Percentiles rank a stretch among this genome's conserved stretches.
These are phyloP conservation scores for Coniochaeta sp. DNA, from an alignment of 2,329 filamentous ascomycete genomes.

Conservation along the genomic window DNA sequence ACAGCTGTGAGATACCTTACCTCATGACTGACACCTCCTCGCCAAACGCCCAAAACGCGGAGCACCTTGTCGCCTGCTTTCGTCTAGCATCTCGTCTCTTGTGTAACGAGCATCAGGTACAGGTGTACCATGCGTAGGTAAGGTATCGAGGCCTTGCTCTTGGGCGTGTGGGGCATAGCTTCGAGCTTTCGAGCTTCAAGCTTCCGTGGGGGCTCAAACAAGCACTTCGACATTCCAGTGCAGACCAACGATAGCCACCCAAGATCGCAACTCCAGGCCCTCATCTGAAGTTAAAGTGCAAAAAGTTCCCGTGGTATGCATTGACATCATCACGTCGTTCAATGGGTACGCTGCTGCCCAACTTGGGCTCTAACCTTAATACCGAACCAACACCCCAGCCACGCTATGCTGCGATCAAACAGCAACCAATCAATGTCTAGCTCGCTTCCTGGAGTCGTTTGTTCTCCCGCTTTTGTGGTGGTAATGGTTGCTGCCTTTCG, in stretches of 20 bases:
- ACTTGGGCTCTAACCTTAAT: background rate
- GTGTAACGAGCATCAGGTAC: background rate
- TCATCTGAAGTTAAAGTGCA: background rate
- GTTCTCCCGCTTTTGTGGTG: constrained; percentile 8
- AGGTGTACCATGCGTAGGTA: too few species aligned
- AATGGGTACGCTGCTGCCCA: background rate
- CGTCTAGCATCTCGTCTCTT: background rate
- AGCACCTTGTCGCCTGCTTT: background rate
- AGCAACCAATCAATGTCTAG: constrained; percentile 9
- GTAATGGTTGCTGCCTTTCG: constrained; percentile 9
- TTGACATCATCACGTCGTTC: background rate
- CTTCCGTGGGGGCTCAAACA: background rate
- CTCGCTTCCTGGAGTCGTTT: constrained; percentile 12
- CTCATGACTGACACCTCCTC: background rate
- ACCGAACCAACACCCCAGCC: background rate
- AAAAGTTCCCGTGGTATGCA: background rate
- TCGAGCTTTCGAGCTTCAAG: background rate
- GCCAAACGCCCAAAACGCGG: background rate
- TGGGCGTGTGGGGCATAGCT: background rate
- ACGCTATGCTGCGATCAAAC: background rate
- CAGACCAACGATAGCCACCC: background rate
- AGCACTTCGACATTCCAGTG: background rate
- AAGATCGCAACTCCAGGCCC: background rate
- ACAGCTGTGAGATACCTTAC: too few species aligned
- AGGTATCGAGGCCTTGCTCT: background rate